Evolutionary conservation across 306 rosid species (phyloP), one percentile per base, ranked within the genome.

Genomic region (Lathyrus sativus): DNA sequence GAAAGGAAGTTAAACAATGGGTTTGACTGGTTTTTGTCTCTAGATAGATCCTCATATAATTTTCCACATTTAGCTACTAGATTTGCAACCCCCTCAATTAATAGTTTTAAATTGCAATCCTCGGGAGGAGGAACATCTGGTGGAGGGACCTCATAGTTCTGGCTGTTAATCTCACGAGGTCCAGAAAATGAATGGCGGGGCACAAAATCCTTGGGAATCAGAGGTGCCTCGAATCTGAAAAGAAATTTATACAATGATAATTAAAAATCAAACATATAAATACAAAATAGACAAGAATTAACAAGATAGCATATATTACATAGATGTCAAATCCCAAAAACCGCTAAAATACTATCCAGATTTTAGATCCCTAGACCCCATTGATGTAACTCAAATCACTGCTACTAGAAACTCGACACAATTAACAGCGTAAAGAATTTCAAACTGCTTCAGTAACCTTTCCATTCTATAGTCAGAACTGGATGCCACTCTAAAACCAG

Each of bases 1-100:
- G 74, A 76, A 70, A 93, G 99, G 75, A 93, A 93, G 73, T 78
- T 85, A 83, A 93, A 93, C 82, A 87, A 57, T 3, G 96, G 95
- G 87, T 93, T 93, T 65, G 89, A 81, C 73, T 75, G 79, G 73
- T 93, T 87, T 72, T 90, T 93, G 76, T 90, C 99, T 80, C 85
- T 88, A 55, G 96, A 93, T 69, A 93, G 83, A 81, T 93, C 97
- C 96, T 90, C 99, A 71, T 85, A 93, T 76, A 90, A 33, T 79
- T 88, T 93, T 43, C 99, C 99, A 68, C 99, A 88, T 71, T 95
- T 87, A 76, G 97, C 97, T 51, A 93, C 99, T 76, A 90, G 81
- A 81, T 86, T 80, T 43, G 99, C 95, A 64, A 90, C 92, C 77
- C 99, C 99, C 13, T 93, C 99, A 69, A 90, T 90, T 78, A 93